phyloP scores from a whole-genome alignment of 1,284 basidiomycete species.

The Ustilago cynodontis region DNA sequence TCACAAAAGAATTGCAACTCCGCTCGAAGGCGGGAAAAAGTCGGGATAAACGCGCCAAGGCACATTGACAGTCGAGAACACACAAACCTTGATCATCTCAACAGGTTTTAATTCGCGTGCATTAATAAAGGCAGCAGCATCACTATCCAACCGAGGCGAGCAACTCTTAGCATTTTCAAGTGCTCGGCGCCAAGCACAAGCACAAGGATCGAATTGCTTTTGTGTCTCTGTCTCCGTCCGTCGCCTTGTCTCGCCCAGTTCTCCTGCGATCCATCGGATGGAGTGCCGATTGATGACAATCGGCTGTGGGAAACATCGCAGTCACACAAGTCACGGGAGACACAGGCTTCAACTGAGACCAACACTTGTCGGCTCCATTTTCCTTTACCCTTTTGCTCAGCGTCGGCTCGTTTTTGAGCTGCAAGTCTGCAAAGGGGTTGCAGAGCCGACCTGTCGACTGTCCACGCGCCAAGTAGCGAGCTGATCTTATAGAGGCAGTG shows the following conservation, averaged over 20 bases:
- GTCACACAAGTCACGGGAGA: no score
- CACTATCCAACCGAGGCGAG: no score
- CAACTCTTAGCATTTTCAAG: no score
- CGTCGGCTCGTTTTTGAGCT: not conserved
- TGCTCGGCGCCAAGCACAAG: not conserved
- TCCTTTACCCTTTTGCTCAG: no score
- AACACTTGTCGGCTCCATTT: not conserved
- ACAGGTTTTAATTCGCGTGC: no score
- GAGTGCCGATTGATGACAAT: not conserved
- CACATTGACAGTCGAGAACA: not conserved
- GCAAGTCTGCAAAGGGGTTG: no score
- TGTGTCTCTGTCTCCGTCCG: not conserved
- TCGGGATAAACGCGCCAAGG: not conserved
- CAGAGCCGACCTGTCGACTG: no score
- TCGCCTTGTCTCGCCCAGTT: not conserved
- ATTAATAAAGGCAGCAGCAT: no score
- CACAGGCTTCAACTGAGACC: not conserved
- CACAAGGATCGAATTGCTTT: not conserved
- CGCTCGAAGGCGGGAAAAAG: not conserved
- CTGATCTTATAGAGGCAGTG: no score
- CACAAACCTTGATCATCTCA: not conserved
- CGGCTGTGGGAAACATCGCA: not conserved
- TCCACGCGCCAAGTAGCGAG: not conserved
- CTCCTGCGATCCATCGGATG: not conserved
- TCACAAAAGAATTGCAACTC: not conserved